Percentiles rank a stretch among this genome's conserved stretches.
These are phyloP conservation scores for Lasiodiplodia hormozganensis DNA, from an alignment of 2,329 filamentous ascomycete species.

Conservation along the genomic window DNA sequence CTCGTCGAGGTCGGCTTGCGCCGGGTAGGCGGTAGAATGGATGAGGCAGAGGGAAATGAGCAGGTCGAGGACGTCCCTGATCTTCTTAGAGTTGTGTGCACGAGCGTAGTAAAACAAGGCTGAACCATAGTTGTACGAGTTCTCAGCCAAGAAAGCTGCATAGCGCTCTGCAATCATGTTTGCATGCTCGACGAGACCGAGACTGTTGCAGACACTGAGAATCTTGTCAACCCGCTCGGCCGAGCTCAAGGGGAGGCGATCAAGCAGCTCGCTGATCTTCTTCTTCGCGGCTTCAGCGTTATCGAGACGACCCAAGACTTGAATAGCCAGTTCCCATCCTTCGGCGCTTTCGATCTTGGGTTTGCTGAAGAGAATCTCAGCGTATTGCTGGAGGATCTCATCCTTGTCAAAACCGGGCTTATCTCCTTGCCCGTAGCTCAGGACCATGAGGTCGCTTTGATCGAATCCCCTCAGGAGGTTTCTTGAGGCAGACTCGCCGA, in stretches of 20 bases:
- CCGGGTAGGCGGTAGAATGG: slow-evolving; percentile 81
- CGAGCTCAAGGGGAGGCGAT: slow-evolving; percentile 74
- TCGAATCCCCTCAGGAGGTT: slow-evolving; percentile 72
- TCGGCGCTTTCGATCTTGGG: slow-evolving; percentile 35
- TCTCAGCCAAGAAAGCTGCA: slow-evolving; percentile 76
- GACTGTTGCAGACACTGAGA: slow-evolving; percentile 76
- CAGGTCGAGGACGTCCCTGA: slow-evolving; percentile 84
- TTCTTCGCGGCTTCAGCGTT: slow-evolving; percentile 73
- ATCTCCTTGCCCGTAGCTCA: slow-evolving; percentile 72
- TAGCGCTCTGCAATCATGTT: slow-evolving; percentile 86
- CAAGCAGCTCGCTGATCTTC: slow-evolving; percentile 76
- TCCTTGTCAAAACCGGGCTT: slow-evolving; percentile 73
- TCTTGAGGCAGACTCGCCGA: slow-evolving; percentile 62
- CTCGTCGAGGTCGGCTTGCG: slow-evolving; percentile 73
- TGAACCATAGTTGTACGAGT: slow-evolving; percentile 80
- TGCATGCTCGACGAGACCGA: slow-evolving; percentile 80
- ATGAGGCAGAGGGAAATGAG: slow-evolving; percentile 87
- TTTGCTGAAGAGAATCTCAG: slow-evolving; percentile 64
- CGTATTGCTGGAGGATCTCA: slow-evolving; percentile 78
- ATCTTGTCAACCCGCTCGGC: slow-evolving; percentile 79
- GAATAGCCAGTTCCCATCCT: slow-evolving; percentile 83
- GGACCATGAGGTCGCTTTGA: slow-evolving; percentile 82
- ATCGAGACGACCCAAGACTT: slow-evolving; percentile 82
- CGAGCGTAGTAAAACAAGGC: slow-evolving; percentile 91
- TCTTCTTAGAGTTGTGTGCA: slow-evolving; percentile 77